Percentiles rank a stretch among this genome's conserved stretches.
Conservation (phyloP, 108 stramenopile species). For the Skeletonema grethae region DNA sequence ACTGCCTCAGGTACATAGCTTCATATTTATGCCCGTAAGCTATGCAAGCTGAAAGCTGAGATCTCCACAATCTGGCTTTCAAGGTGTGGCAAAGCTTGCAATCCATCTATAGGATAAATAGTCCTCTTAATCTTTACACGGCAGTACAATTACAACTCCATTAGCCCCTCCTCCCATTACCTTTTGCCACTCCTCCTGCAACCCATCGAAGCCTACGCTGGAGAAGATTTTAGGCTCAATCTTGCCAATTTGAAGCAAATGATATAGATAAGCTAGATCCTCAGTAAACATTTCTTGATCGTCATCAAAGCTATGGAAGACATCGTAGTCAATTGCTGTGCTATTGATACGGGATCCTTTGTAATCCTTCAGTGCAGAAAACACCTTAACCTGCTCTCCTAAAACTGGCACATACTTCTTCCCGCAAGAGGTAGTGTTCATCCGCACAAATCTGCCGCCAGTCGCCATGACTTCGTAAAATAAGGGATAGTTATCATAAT, state of each 20-base stretch:
- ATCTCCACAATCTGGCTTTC: too few relatives aligned
- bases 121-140: background rate
- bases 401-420: background rate
- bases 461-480: background rate
- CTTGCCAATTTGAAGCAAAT: conserved; percentile 46
- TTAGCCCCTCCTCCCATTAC: background rate
- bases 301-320: background rate
- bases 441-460: background rate
- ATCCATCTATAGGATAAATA: too few relatives aligned
- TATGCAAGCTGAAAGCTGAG: too few relatives aligned
- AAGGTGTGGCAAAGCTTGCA: too few relatives aligned
- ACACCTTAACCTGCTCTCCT: background rate
- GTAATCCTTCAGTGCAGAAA: background rate
- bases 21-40: too few relatives aligned
- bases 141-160: background rate
- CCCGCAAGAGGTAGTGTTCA: background rate
- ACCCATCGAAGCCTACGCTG: conserved; percentile 55
- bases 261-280: background rate
- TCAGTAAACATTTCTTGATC: conserved; percentile 4
- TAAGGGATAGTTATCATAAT: background rate
- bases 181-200: conserved; percentile 25
- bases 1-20: too few relatives aligned
- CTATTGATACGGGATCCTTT: background rate
- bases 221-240: conserved; percentile 65
- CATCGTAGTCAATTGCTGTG: background rate